A percentile compares a stretch with the other conserved stretches of the same genome.
These are phyloP conservation scores for Tricholoma sp. DNA, from an alignment of 768 basidiomycete species.

Conservation along the genomic window DNA sequence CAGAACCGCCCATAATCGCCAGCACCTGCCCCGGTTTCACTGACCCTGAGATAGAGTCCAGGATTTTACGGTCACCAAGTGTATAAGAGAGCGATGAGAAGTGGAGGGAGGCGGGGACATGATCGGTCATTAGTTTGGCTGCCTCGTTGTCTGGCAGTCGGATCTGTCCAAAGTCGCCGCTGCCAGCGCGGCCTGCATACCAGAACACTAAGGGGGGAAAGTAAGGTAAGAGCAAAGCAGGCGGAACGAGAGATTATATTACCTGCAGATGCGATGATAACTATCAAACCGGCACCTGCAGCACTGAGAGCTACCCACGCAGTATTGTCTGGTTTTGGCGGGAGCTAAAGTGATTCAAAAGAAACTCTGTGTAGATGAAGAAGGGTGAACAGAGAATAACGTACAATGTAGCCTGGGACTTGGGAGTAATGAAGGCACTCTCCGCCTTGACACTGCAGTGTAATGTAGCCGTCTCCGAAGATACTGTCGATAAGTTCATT, in stretches of 20 bases:
- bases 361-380: neutral
- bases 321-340: slow-evolving; percentile 80
- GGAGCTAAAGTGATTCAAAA: slow-evolving; percentile 38
- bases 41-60: slow-evolving; percentile 78
- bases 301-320: slow-evolving; percentile 81
- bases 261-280: slow-evolving; percentile 66
- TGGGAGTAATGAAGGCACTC: slow-evolving; percentile 93
- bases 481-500: slow-evolving; percentile 90
- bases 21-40: slow-evolving; percentile 88
- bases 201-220: slow-evolving; percentile 55
- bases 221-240: neutral
- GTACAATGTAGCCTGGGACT: slow-evolving; percentile 87
- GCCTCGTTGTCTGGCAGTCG: slow-evolving; percentile 79
- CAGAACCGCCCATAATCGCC: slow-evolving; percentile 96
- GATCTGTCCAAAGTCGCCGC: slow-evolving; percentile 66
- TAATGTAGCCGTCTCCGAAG: slow-evolving; percentile 90
- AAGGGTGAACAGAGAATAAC: slow-evolving; percentile 13
- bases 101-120: slow-evolving; percentile 91
- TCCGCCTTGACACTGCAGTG: slow-evolving; percentile 80
- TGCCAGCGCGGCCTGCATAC: slow-evolving; percentile 80
- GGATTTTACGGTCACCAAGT: slow-evolving; percentile 59
- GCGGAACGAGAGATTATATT: slow-evolving; percentile 3
- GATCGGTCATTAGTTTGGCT: slow-evolving; percentile 85
- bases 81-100: slow-evolving; percentile 83
- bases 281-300: slow-evolving; percentile 69